These are phyloP conservation scores for Candida maltosa DNA, from an alignment of 805 yeast genomes.

Conservation along the genomic window DNA sequence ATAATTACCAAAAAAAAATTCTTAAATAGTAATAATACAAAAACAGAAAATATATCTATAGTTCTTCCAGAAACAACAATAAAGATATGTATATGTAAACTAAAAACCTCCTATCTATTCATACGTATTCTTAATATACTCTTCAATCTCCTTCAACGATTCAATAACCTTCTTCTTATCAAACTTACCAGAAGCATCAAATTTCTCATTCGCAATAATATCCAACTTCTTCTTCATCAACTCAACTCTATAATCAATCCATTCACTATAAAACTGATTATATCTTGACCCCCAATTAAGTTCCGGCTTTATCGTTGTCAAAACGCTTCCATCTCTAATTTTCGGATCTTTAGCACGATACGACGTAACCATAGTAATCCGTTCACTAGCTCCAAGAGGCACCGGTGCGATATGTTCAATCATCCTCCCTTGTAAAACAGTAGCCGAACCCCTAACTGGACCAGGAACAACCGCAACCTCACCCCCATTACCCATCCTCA, in stretches of 20 bases:
- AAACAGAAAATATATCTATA: too few species aligned
- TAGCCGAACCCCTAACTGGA: conserved; percentile 34
- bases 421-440: conserved; percentile 37
- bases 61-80: too few species aligned
- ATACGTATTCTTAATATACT: conserved; percentile 20
- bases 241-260: conserved; percentile 30
- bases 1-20: too few species aligned
- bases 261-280: conserved; percentile 34
- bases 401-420: conserved; percentile 41
- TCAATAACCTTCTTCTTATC: conserved; percentile 21
- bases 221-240: conserved; percentile 23
- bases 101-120: conserved; percentile 21
- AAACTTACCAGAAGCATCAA: conserved; percentile 16
- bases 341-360: conserved; percentile 30
- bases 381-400: conserved; percentile 31
- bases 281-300: conserved; percentile 31
- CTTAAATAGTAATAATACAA: too few species aligned
- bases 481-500: conserved; percentile 40
- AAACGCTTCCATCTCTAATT: conserved; percentile 27
- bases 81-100: too few species aligned
- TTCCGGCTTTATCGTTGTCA: conserved; percentile 38
- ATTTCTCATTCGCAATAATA: conserved; percentile 13
- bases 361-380: conserved; percentile 41
- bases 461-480: conserved; percentile 20
- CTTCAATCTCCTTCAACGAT: conserved; percentile 18